Conservation (phyloP, 2,329 filamentous ascomycete genomes). For the Penicillium sumatraense region DNA sequence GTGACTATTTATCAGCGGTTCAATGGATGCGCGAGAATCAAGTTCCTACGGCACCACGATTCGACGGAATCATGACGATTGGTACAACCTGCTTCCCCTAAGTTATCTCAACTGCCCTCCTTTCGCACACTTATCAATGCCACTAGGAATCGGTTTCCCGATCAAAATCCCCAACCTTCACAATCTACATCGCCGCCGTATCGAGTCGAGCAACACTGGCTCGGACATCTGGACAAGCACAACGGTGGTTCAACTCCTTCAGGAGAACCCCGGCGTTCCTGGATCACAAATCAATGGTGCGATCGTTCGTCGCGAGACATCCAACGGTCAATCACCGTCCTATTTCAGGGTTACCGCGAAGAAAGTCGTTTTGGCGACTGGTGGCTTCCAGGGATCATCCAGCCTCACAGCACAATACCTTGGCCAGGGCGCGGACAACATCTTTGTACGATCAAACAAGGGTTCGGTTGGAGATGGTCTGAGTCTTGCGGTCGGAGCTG, state of each 20-base stretch:
- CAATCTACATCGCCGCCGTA: conserved; percentile 20
- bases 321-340: not conserved
- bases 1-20: conserved; percentile 31
- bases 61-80: conserved; percentile 36
- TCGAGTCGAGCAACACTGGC: conserved; percentile 18
- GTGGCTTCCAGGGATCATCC: conserved; percentile 31
- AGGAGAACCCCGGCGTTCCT: conserved; percentile 21
- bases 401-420: conserved; percentile 26
- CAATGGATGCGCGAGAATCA: conserved; percentile 35
- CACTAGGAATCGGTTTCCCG: conserved; percentile 31
- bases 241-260: conserved; percentile 27
- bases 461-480: conserved; percentile 34
- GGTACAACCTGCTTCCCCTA: conserved; percentile 11
- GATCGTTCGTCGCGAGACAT: conserved; percentile 17
- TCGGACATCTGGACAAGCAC: conserved; percentile 27
- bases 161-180: conserved; percentile 31
- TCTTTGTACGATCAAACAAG: conserved; percentile 31
- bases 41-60: conserved; percentile 28
- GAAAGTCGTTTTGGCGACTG: conserved; percentile 30
- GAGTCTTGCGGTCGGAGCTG: conserved; percentile 24
- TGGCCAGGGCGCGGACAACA: conserved; percentile 30
- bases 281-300: conserved; percentile 30
- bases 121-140: not conserved
- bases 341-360: conserved; percentile 25
- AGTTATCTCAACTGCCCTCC: not conserved